Base-by-base conservation (phyloP, 176 grass and related monocot genomes). In the Eleusine coracana region DNA sequence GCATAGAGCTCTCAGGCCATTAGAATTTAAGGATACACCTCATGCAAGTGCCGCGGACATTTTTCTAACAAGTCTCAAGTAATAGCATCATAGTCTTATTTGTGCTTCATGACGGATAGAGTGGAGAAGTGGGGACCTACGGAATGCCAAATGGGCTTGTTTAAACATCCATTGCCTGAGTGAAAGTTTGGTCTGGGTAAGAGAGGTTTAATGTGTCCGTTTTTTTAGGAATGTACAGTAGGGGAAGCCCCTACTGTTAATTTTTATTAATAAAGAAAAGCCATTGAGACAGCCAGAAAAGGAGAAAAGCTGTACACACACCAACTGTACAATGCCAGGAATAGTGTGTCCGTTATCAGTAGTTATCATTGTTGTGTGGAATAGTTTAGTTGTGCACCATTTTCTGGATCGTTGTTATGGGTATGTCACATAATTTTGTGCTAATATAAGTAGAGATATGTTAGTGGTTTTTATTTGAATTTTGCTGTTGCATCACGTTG, bases 11-110 rank as follows among this genome's bases (percentile, higher is more conserved):
- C 2, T 38, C 48, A 68, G 3, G 10, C 36, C 28, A n/a, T 66
- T 12, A 79, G 28, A 29, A 66, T 12, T 34, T 46, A 29, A 29
- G 18, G 7, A 61, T 8, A 42, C 5, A 48, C 17, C 14, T 10
- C 9, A 34, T 8, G 8, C 48, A 78, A 14, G 4, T 31, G 25
- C 8, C 8, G 25, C 4, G 45, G 31, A 17, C 48, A 50, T 52
- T 17, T 75, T 46, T 65, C 16, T 71, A 78, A 36, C 67, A 37
- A 88, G 25, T 55, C 38, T 12, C 34, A 56, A 77, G 45, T 31
- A 8, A n/a, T 17, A 20, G 18, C 21, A 20, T 15, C 37, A 13
- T 6, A 10, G 17, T 36, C 10, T n/a, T 20, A 10, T 56, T 0
- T 10, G 21, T 52, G 6, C 18, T n/a, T n/a, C 18, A 45, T 5